Conservation (phyloP, 345 rosid species). For the Corymbia maculata region DNA sequence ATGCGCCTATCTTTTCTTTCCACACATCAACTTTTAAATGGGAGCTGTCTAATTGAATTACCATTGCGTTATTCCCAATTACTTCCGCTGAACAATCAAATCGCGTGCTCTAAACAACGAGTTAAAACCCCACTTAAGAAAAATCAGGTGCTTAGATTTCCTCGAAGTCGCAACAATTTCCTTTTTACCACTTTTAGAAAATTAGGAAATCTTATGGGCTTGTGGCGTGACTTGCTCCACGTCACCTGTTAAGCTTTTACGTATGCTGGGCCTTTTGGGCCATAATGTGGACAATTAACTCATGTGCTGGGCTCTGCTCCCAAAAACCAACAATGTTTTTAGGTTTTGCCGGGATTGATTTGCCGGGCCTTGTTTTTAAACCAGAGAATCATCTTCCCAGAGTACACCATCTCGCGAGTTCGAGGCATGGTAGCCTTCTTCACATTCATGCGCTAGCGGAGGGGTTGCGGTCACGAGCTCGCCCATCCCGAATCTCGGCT, state of each 20-base stretch:
- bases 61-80: neutral
- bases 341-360: neutral
- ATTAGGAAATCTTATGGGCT: neutral
- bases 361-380: neutral
- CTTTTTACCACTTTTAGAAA: neutral
- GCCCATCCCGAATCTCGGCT: neutral
- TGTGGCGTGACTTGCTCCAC: neutral
- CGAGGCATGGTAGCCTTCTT: neutral
- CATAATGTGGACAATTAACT: neutral
- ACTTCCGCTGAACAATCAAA: no score
- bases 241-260: neutral
- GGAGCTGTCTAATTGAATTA: neutral
- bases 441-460: neutral
- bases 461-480: neutral
- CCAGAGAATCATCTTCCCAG: neutral
- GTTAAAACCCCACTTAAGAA: neutral
- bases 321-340: neutral
- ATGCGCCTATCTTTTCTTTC: neutral
- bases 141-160: neutral
- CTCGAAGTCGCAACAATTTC: neutral
- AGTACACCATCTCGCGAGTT: neutral
- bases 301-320: neutral
- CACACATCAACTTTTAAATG: neutral
- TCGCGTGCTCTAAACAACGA: neutral
- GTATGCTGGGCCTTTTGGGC: neutral